phyloP scores from a whole-genome alignment of 306 rosid genomes.

The Ziziphus jujuba region DNA sequence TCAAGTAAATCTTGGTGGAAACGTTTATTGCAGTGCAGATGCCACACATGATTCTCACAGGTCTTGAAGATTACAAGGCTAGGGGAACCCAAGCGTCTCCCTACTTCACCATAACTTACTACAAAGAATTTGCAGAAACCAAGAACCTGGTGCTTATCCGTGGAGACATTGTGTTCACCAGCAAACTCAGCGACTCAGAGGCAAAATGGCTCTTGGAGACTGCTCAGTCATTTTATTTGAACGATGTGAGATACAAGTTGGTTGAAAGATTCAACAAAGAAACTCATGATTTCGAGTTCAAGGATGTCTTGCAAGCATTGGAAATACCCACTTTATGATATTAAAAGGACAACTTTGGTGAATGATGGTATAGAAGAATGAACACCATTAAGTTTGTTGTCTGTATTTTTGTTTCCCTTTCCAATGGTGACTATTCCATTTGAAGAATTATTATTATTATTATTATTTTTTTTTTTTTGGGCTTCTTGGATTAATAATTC shows the following conservation, averaged over 20 bases:
- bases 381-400: not conserved
- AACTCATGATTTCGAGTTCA: conserved; percentile 86
- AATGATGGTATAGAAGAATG: not conserved
- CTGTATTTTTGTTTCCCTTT: no score
- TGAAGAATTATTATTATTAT: no score
- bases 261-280: conserved; percentile 85
- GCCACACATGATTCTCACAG: conserved; percentile 81
- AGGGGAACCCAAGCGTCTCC: conserved; percentile 95
- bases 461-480: no score
- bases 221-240: conserved; percentile 77
- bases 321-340: conserved; percentile 67
- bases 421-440: no score
- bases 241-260: conserved; percentile 67
- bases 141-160: conserved; percentile 84
- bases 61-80: conserved; percentile 95
- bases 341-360: not conserved
- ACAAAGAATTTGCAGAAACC: conserved; percentile 83
- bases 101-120: conserved; percentile 62
- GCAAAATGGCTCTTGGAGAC: conserved; percentile 87
- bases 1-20: conserved; percentile 3
- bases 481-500: no score
- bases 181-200: conserved; percentile 74
- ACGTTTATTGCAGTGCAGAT: conserved; percentile 62
- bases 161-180: conserved; percentile 79
- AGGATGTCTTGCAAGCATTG: conserved; percentile 78